These are phyloP conservation scores for Sugiyamaella floridensis DNA, from an alignment of 805 yeast genomes.

Conservation along the genomic window DNA sequence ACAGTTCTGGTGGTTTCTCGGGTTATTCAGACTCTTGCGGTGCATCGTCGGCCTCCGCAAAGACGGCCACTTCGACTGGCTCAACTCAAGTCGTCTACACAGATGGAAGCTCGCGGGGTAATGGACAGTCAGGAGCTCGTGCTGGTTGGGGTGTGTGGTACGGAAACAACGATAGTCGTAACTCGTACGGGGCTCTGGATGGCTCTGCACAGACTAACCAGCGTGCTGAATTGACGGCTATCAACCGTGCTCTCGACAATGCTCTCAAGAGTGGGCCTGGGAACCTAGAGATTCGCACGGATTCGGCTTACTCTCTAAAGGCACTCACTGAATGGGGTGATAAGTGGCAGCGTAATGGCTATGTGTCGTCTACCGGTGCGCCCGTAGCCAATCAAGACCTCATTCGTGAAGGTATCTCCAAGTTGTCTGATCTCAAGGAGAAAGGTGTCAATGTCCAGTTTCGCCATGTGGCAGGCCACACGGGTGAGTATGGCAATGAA, in stretches of 20 bases:
- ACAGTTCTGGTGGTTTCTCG: too few relatives aligned
- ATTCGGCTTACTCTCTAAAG: constrained; percentile 61
- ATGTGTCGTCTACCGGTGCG: constrained; percentile 39
- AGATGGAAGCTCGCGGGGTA: constrained; percentile 70
- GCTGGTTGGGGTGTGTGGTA: constrained; percentile 77
- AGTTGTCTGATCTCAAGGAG: constrained; percentile 30
- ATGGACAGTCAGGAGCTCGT: constrained; percentile 40
- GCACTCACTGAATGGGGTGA: constrained; percentile 50
- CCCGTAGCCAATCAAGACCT: constrained; percentile 49
- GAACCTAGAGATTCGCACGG: constrained; percentile 49
- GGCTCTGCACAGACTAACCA: constrained; percentile 61
- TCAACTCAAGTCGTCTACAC: constrained; percentile 42
- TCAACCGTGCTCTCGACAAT: constrained; percentile 48
- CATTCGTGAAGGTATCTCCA: constrained; percentile 33
- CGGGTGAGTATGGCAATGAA: constrained; percentile 64
- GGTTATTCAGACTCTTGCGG: too few relatives aligned
- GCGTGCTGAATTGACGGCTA: constrained; percentile 71
- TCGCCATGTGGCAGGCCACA: constrained; percentile 66
- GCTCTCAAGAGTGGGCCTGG: constrained; percentile 15
- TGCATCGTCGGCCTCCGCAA: too few relatives aligned
- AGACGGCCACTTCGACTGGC: too few relatives aligned
- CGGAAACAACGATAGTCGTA: constrained; percentile 49
- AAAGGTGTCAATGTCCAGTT: constrained; percentile 36
- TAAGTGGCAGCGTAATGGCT: constrained; percentile 53
- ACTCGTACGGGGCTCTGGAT: constrained; percentile 47